Evolutionary conservation across 352 stramenopile species (phyloP), one percentile per base, ranked within the genome.

Genomic region (Phytophthora pini): DNA sequence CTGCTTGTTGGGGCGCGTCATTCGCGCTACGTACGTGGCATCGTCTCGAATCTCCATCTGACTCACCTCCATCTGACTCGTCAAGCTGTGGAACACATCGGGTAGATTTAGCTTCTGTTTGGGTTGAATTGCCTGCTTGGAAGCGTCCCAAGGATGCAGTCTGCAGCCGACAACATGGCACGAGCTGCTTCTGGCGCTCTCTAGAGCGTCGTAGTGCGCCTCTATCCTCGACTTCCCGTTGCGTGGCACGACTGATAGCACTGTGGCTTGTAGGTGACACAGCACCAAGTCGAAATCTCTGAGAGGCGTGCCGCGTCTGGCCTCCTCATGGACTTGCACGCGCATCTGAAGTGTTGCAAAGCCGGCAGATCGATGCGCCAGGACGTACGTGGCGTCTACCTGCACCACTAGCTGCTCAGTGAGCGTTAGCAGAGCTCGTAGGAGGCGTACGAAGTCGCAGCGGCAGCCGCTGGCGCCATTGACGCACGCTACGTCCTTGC

Each of bases 11-110:
- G 7, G 60, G 5, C 39, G 57, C 54, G 44, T 71, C 78, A 90
- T 88, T 22, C 80, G 82, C 38, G 61, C 50, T 20, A 82, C 40
- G 58, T 93, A 94, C 31, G 80, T 88, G 12, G 27, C 45, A 45
- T 92, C 84, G 34, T 92, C 80, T 31, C 83, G 85, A 32, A 93
- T 83, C 26, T 78, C 67, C 80, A 93, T 91, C 50, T 87, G 82
- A 22, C 77, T 61, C 46, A 86, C 72, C 46, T 80, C 68, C 9
- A 77, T 73, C n/a, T 85, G 70, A n/a, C 70, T 82, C 36, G 71
- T 86, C 31, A 95, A 77, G 22, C 70, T 87, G 26, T 77, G 63
- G 53, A 95, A 93, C 4, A 95, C 77, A 22, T 93, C 86, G 13
- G 76, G 67, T n/a, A 94, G 70, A 27, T 76, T 72, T 45, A 89